These are phyloP conservation scores for Penicillium fimorum DNA, from an alignment of 495 filamentous ascomycete species.

Conservation along the genomic window DNA sequence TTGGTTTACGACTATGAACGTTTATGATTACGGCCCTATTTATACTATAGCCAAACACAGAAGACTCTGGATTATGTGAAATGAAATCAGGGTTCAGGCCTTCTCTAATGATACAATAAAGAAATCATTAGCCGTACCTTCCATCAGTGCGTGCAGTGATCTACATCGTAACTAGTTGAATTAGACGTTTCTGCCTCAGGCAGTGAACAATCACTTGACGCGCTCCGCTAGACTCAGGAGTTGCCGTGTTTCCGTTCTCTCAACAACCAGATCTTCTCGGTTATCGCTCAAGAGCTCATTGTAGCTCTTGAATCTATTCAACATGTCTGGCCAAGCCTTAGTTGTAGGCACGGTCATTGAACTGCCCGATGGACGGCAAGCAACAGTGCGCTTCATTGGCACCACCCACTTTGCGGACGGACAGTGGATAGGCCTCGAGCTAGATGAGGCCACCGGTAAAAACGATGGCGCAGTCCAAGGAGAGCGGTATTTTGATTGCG, in stretches of 20 bases:
- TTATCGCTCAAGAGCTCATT: conserved; percentile 15
- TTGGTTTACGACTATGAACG: conserved; percentile 11
- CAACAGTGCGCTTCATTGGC: conserved; percentile 77
- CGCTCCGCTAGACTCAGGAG: conserved; percentile 23
- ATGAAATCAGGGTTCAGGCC: neutral
- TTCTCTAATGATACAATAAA: neutral
- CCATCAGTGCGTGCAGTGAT: neutral
- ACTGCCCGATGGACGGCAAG: conserved; percentile 73
- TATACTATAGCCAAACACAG: neutral
- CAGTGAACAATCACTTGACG: conserved; percentile 18
- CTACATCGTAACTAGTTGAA: neutral
- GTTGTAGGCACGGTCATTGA: conserved; percentile 59
- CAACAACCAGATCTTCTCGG: conserved; percentile 20
- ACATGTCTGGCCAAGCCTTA: conserved; percentile 38
- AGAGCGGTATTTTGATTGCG: conserved; percentile 85
- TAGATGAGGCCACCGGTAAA: conserved; percentile 81
- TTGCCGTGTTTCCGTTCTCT: conserved; percentile 8
- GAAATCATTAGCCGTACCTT: neutral
- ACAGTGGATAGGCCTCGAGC: conserved; percentile 88
- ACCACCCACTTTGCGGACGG: conserved; percentile 73
- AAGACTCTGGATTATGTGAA: neutral
- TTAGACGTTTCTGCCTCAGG: conserved; percentile 21
- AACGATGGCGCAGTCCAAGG: conserved; percentile 93
- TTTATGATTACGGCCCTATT: conserved; percentile 9
- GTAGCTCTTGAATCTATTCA: conserved; percentile 17